Evolutionary conservation across 129 eudicot species (phyloP).

Genomic region (Sambucus nigra): DNA sequence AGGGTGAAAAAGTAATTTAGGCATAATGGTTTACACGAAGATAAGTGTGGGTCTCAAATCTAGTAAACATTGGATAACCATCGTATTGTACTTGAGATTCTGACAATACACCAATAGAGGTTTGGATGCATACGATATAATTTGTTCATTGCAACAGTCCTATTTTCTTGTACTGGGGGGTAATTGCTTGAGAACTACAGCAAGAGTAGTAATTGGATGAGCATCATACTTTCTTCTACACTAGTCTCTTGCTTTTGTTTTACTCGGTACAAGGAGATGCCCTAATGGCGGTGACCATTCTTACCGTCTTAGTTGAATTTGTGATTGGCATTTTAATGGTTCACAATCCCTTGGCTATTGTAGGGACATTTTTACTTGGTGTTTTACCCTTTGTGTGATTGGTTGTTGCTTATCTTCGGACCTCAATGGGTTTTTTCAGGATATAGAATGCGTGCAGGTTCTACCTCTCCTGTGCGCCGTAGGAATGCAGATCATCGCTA

Average conservation of each 20-base stretch:
- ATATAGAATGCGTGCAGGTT: slow-evolving; percentile 80
- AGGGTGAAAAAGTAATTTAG: slow-evolving; percentile 19
- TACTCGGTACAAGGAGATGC: slow-evolving; percentile 20
- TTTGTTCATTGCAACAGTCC: slow-evolving; percentile 5
- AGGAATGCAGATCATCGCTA: slow-evolving; percentile 55
- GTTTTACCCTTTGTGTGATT: slow-evolving; percentile 15
- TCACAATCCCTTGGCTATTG: slow-evolving; percentile 21
- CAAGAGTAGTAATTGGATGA: slow-evolving; percentile 14
- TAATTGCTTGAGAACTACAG: slow-evolving; percentile 12
- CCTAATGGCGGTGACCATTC: slow-evolving; percentile 19
- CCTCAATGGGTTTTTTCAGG: slow-evolving; percentile 71
- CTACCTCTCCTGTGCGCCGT: slow-evolving; percentile 79
- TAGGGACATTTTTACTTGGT: slow-evolving; percentile 23
- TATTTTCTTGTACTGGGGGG: slow-evolving; percentile 4
- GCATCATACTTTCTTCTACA: slow-evolving; percentile 13
- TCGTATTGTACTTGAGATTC: slow-evolving; percentile 10
- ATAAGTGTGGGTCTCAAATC: slow-evolving; percentile 8
- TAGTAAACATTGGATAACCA: slow-evolving; percentile 9
- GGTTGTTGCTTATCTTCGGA: slow-evolving; percentile 27
- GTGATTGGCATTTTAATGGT: slow-evolving; percentile 16
- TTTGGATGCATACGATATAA: slow-evolving; percentile 4
- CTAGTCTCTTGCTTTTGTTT: slow-evolving; percentile 15
- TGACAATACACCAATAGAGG: background rate
- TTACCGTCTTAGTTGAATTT: slow-evolving; percentile 23
- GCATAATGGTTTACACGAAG: slow-evolving; percentile 10